Base-by-base conservation (phyloP, 495 filamentous ascomycete species). In the Cercophora samala region DNA sequence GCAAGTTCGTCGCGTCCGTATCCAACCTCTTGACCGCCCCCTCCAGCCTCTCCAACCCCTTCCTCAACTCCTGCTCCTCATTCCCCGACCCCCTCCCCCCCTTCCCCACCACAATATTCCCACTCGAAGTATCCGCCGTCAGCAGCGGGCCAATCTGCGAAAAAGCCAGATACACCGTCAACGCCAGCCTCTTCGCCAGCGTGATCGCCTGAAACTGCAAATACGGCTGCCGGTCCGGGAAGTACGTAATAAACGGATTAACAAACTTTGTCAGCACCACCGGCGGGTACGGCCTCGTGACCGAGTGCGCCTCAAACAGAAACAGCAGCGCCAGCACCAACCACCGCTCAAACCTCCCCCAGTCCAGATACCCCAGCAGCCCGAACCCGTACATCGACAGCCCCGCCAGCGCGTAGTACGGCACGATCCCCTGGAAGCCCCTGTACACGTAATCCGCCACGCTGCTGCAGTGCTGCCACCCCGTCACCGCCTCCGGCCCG, bases 331-430 rank as follows among this genome's bases (percentile, higher is more conserved):
- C 81, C 64, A 97, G 84, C 32, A 88, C 88, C 65, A 93, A 83
- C 82, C 93, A 97, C 54, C 94, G 90, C 93, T 96, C 97, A 78
- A 88, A 97, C 56, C 87, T 87, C 19, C 92, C 95, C 82, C 88
- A 93, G 71, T 92, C 88, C 17, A 94, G 79, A 78, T 93, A 97
- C 66, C 91, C 93, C 6, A 93, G 74, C 66, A 92, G 80, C 18
- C 90, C 89, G 23, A 96, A 68, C 13, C 89, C 79, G 56, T 92
- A 80, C 74, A 97, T 82, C 25, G 85, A 82, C 2, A 85, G 69
- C 29, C 88, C 84, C 5, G 86, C 86, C 5, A 79, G 80, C 37
- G 79, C 79, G 75, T 97, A 97, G 74, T 90, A 89, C 9, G 87
- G 86, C 0, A 85, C 60, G 9, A 88, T 63, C 5, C 80, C 76